Evolutionary conservation across 2,329 filamentous ascomycete species (phyloP), one percentile per base, ranked within the genome.

Genomic region (Beauveria scarabaeidicola): DNA sequence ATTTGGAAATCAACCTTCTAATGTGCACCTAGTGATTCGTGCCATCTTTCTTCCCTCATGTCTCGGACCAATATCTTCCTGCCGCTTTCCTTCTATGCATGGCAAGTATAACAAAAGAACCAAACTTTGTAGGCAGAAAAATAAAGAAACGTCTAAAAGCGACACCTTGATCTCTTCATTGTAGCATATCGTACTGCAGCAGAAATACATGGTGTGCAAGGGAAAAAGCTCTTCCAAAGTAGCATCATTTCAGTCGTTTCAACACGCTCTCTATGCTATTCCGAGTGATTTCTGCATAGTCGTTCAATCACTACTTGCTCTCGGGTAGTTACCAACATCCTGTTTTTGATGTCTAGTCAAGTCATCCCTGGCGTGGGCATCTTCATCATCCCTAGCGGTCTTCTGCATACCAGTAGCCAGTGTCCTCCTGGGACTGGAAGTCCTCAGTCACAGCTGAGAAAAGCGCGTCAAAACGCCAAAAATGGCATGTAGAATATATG

Each of bases 381-480:
- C 25, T 25, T 44, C 17, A 44, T 38, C 23, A 32, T 56, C 53
- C 53, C 41, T 56, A 29, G 38, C 17, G n/a, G 27, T 25, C 40
- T 13, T 32, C 53, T 25, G 29, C 53, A 48, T 48, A 56, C 53
- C 46, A 38, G 40, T 23, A 3, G 23, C 25, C 40, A 23, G 19
- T 47, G 25, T 17, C 27, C n/a, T 13, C 10, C 36, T 58, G 54
- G 36, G 32, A n/a, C 46, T 23, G 32, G 41, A 32, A 48, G 21
- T 50, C 29, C 36, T 13, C 10, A 29, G 19, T 32, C 23, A 36
- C 46, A 50, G 21, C 10, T 50, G 21, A 57, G 52, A 59, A 61
- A 56, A 15, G 29, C 25, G 46, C 52, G 48, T 58, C 47, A 61
- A 61, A 52, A 53, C 48, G 46, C 41, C 54, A 17, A 52, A 59